Conservation (phyloP, 805 yeast species). For the Pichia exigua region DNA sequence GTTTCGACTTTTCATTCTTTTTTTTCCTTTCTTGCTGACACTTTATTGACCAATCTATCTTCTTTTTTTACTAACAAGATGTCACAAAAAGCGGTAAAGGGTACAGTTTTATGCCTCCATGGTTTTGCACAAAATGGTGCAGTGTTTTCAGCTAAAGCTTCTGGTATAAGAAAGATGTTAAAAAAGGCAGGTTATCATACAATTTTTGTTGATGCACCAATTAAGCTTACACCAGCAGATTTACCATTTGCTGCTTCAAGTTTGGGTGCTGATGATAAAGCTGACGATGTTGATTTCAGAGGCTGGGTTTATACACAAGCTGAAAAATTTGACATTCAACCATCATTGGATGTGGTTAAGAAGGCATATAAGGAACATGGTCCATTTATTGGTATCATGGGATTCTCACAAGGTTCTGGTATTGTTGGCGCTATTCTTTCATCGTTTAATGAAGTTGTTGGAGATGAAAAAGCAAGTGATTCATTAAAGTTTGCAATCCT, state of each 20-base stretch:
- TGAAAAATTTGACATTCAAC: slow-evolving; percentile 27
- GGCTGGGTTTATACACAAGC: slow-evolving; percentile 69
- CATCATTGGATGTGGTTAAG: slow-evolving; percentile 44
- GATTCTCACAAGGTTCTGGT: slow-evolving; percentile 95
- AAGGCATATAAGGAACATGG: slow-evolving; percentile 48
- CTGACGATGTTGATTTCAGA: slow-evolving; percentile 26
- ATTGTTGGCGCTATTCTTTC: slow-evolving; percentile 64
- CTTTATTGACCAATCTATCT: not conserved
- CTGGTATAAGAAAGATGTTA: slow-evolving; percentile 77
- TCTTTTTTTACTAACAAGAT: not conserved
- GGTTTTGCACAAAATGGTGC: slow-evolving; percentile 85
- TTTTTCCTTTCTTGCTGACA: not conserved
- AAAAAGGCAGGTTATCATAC: slow-evolving; percentile 57
- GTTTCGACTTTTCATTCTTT: not conserved
- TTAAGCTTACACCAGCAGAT: slow-evolving; percentile 55
- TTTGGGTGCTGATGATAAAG: slow-evolving; percentile 38
- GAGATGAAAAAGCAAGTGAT: slow-evolving; percentile 34
- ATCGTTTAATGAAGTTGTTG: slow-evolving; percentile 45
- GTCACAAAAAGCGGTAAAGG: slow-evolving; percentile 23
- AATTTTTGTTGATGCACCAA: slow-evolving; percentile 75
- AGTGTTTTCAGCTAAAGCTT: slow-evolving; percentile 78
- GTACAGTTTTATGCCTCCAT: slow-evolving; percentile 74
- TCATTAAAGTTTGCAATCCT: slow-evolving; percentile 63
- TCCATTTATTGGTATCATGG: slow-evolving; percentile 83
- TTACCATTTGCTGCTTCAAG: slow-evolving; percentile 56